These are phyloP conservation scores for Fusarium coicis DNA, from an alignment of 2,329 filamentous ascomycete genomes.

Conservation along the genomic window DNA sequence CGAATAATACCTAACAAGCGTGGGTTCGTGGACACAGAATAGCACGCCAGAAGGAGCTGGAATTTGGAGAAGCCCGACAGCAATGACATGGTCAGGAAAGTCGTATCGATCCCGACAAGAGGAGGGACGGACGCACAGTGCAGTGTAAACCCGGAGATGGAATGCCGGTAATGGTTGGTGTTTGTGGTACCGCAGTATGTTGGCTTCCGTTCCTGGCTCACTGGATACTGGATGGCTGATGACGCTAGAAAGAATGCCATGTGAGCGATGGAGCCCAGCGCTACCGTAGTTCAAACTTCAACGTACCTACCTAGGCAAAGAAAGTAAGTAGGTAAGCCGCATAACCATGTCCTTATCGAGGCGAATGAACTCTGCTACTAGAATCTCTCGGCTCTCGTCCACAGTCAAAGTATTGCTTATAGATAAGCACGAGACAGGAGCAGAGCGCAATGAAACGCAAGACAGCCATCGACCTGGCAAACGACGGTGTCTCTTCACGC, in stretches of 20 bases:
- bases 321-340: conserved; percentile 4
- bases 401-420: neutral
- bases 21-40: neutral
- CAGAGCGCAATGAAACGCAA: neutral
- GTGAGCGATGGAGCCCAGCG: conserved; percentile 20
- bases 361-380: conserved; percentile 1
- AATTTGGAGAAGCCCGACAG: neutral
- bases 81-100: neutral
- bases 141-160: conserved; percentile 11
- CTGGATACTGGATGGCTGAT: conserved; percentile 16
- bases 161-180: conserved; percentile 29
- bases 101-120: neutral
- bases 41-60: neutral
- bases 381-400: neutral
- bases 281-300: neutral
- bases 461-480: neutral
- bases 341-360: conserved; percentile 31
- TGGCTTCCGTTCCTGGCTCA: conserved; percentile 25
- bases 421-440: conserved; percentile 9
- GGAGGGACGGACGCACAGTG: neutral
- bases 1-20: neutral
- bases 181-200: conserved; percentile 10
- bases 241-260: conserved; percentile 37
- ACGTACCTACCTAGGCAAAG: neutral
- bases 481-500: conserved; percentile 23